Base-by-base conservation (phyloP, 2,329 filamentous ascomycete species). In the Aspergillus neotritici region DNA sequence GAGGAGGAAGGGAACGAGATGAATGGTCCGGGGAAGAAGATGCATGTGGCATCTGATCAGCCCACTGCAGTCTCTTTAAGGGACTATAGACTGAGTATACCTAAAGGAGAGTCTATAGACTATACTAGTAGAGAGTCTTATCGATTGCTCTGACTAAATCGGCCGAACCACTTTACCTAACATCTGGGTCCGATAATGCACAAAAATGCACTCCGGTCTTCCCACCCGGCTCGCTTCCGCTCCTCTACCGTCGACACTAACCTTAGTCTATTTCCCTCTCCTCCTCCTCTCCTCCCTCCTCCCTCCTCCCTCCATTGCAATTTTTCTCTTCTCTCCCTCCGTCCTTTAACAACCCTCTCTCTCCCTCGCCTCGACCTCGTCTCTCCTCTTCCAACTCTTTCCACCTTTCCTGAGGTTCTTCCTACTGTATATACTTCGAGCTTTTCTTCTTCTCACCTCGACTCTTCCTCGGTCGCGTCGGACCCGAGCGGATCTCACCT, bases 401-500 rank as follows among this genome's bases (percentile, higher is more conserved):
- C 31, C 35, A 30, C 2, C 5, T 8, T 25, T 25, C 21, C 7
- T 25, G 4, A 8, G 21, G 21, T 25, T 25, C 5, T 8, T 15
- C 14, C 10, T 25, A 12, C 17, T 31, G 29, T 32, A 39, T 32
- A 40, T 40, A 31, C 8, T 13, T 40, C 36, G 12, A 33, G 38
- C 32, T 40, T 36, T n/a, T 33, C 34, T n/a, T n/a, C 35, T 29
- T 17, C 34, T 12, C 33, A 33, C 16, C 14, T 25, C 29, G 31
- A 43, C 41, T 43, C 41, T 37, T 41, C 41, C 37, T 44, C 48
- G 52, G 56, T 56, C 51, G 53, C 53, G 48, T 59, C 60, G 57
- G 57, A 60, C 58, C 52, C 46, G 44, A 43, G 48, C 58, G 59
- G 58, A 50, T 54, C 53, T 43, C 42, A 31, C 40, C 40, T 40